Conservation (phyloP, 345 rosid species). For the Rhizophora mangle region DNA sequence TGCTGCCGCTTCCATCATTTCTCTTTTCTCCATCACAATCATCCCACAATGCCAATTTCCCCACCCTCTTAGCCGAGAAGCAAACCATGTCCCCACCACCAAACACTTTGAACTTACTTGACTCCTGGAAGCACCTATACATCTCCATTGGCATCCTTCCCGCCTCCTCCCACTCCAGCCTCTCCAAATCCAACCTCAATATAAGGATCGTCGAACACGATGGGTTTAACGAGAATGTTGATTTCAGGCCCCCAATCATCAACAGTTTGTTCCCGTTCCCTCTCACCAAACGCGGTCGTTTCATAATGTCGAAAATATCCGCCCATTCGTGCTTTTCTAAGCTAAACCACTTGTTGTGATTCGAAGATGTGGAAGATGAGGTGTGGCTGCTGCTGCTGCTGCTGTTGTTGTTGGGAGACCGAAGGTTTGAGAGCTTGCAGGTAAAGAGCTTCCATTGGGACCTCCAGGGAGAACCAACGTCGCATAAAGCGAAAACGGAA, state of each 20-base stretch:
- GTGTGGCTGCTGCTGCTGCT: background rate
- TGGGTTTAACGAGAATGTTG: conserved; percentile 65
- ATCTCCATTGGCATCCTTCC: conserved; percentile 83
- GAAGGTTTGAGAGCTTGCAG: conserved; percentile 26
- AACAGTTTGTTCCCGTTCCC: conserved; percentile 53
- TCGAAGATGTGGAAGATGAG: conserved; percentile 1
- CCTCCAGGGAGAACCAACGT: conserved; percentile 89
- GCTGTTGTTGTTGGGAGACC: background rate
- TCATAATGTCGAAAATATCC: conserved; percentile 70
- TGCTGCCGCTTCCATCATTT: background rate
- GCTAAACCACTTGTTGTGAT: conserved; percentile 61
- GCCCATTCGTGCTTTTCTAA: conserved; percentile 84
- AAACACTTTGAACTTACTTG: conserved; percentile 83
- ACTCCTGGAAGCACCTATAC: conserved; percentile 66
- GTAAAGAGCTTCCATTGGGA: conserved; percentile 84
- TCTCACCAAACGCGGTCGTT: conserved; percentile 72
- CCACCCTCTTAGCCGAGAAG: conserved; percentile 70
- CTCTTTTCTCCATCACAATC: conserved; percentile 33
- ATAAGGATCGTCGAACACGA: conserved; percentile 77
- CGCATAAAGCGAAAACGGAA: conserved; percentile 69
- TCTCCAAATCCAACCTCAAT: conserved; percentile 68
- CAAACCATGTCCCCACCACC: conserved; percentile 80
- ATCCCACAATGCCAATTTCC: conserved; percentile 79
- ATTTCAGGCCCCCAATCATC: conserved; percentile 85
- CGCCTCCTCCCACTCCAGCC: conserved; percentile 85